phyloP scores from a whole-genome alignment of 1,284 basidiomycete species.

The Ustilago nuda region DNA sequence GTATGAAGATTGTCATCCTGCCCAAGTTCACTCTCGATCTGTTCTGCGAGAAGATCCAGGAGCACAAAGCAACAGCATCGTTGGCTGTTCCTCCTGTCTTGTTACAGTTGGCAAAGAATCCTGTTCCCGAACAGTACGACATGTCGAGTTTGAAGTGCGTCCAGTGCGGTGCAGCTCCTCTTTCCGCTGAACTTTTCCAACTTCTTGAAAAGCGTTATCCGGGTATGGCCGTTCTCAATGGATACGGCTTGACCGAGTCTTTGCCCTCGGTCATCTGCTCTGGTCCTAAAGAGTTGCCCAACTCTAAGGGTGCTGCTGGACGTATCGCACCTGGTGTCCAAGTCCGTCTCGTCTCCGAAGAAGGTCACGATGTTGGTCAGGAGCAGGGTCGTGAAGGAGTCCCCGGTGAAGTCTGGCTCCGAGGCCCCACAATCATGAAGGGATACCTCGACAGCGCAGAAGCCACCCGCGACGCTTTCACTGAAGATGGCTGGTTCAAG shows the following conservation, averaged over 20 bases:
- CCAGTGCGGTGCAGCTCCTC: conserved; percentile 84
- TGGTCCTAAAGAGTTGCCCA: conserved; percentile 42
- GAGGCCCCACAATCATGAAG: conserved; percentile 51
- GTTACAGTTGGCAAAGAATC: conserved; percentile 79
- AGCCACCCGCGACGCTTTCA: conserved; percentile 46
- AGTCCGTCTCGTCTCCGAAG: conserved; percentile 78
- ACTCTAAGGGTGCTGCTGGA: conserved; percentile 72
- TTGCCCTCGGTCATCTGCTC: conserved; percentile 73
- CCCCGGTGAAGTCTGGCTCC: conserved; percentile 54
- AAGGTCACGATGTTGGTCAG: conserved; percentile 69
- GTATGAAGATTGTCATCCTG: conserved; percentile 78
- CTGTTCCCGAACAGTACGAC: conserved; percentile 79
- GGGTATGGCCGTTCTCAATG: conserved; percentile 67
- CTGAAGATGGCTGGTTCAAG: conserved; percentile 56
- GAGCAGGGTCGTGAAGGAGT: conserved; percentile 72
- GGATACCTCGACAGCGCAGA: conserved; percentile 56
- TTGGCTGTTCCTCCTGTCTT: conserved; percentile 87
- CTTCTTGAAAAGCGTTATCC: conserved; percentile 74
- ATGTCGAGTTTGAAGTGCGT: conserved; percentile 76
- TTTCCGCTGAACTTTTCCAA: conserved; percentile 76
- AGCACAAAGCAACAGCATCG: conserved; percentile 76
- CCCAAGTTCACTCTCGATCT: conserved; percentile 79
- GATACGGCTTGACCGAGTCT: conserved; percentile 85
- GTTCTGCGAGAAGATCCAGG: conserved; percentile 77
- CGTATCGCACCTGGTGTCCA: conserved; percentile 82